phyloP scores from a whole-genome alignment of 1,284 basidiomycete species.

The Termitomyces sp. region DNA sequence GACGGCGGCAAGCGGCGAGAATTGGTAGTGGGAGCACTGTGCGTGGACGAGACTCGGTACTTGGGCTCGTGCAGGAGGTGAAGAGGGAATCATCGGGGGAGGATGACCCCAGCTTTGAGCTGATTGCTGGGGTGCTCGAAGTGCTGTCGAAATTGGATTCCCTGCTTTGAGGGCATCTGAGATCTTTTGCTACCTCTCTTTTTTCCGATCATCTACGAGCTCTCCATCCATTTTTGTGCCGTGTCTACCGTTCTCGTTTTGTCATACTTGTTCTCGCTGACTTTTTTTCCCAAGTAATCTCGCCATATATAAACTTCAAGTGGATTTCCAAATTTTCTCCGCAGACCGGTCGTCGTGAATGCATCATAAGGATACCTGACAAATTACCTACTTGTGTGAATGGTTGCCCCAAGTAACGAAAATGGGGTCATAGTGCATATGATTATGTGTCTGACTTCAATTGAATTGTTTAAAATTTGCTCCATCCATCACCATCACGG shows the following conservation, averaged over 20 bases:
- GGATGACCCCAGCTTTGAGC: constrained; percentile 81
- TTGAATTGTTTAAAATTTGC: neutral
- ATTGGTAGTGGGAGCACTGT: constrained; percentile 43
- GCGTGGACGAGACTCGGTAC: constrained; percentile 65
- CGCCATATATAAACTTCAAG: neutral
- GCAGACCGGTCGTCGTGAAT: neutral
- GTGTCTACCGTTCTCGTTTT: neutral
- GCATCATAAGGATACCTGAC: neutral
- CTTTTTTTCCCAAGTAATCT: constrained; percentile 2
- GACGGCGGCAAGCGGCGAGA: constrained; percentile 39
- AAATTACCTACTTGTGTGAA: neutral
- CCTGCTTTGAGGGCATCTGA: constrained; percentile 34
- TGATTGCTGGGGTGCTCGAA: constrained; percentile 86
- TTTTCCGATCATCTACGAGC: neutral
- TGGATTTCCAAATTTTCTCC: neutral
- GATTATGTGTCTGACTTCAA: neutral
- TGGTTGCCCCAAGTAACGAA: neutral
- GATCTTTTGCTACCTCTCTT: neutral
- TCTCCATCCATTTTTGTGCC: neutral
- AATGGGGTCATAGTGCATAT: too few relatives aligned
- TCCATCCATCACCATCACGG: neutral
- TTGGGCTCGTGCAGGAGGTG: constrained; percentile 77
- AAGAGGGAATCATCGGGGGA: constrained; percentile 61
- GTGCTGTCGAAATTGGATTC: constrained; percentile 88
- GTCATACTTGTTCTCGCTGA: neutral